Conservation (phyloP, 2,329 filamentous ascomycete species). For the Rhinocladiella similis region DNA sequence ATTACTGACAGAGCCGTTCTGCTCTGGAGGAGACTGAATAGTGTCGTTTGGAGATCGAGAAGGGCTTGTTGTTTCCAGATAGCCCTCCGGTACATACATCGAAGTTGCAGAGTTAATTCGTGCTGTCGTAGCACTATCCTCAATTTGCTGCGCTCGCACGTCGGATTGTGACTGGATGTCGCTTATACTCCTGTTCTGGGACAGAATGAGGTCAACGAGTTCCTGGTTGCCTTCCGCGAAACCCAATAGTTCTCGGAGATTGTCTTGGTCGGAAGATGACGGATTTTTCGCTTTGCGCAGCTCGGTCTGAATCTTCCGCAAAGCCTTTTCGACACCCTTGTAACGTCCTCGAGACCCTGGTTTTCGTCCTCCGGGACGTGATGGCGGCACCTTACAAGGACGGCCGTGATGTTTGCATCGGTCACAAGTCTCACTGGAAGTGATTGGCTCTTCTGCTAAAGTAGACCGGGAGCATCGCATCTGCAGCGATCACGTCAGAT, state of each 20-base stretch:
- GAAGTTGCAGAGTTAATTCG: not conserved
- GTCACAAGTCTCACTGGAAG: constrained; percentile 27
- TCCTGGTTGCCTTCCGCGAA: constrained; percentile 1
- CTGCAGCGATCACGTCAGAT: constrained; percentile 8
- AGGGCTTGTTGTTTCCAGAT: not conserved
- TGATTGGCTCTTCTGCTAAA: not conserved
- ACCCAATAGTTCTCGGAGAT: not conserved
- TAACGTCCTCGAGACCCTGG: constrained; percentile 33
- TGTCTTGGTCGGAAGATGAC: not conserved
- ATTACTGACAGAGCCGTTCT: constrained; percentile 29
- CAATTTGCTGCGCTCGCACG: not conserved
- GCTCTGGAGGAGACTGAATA: not conserved
- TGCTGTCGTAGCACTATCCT: not conserved
- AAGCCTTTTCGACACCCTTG: constrained; percentile 33
- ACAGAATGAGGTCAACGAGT: constrained; percentile 5
- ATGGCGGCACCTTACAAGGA: constrained; percentile 29
- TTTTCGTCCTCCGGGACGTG: constrained; percentile 31
- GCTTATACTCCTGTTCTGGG: constrained; percentile 10
- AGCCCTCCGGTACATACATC: not conserved
- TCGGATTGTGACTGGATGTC: not conserved
- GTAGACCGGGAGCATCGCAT: constrained; percentile 33
- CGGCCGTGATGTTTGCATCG: constrained; percentile 31
- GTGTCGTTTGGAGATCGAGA: not conserved
- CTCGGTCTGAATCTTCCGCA: constrained; percentile 32
- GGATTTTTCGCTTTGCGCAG: constrained; percentile 23